Base-by-base conservation (phyloP, 2,329 filamentous ascomycete species). In the Alternaria alternata region DNA sequence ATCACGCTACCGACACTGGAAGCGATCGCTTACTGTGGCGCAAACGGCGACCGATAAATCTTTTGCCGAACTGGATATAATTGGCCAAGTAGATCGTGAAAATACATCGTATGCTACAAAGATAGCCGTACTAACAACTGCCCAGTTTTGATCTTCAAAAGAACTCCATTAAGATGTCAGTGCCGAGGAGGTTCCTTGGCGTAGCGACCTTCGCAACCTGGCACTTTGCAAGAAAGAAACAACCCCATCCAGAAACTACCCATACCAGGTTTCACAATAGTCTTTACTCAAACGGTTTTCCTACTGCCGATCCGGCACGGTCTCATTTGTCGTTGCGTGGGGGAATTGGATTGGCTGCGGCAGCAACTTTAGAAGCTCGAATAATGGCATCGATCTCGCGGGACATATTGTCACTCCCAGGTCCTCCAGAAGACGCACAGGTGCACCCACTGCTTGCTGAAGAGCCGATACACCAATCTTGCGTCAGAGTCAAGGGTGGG, bases 381-480 rank as follows among this genome's bases (percentile, higher is more conserved):
- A 51, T 30, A 8, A 62, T 59, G 3, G 12, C 20, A 1, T 62
- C 57, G 24, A 62, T 26, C 0, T 62, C 60, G 36, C 52, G 52
- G 26, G 28, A 11, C 41, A 62, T 56, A 1, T 39, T 43, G 8
- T 56, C 52, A 2, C 41, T 8, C 28, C 28, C 16, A 1, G 43
- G 24, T 1, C 28, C 9, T n/a, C 12, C 5, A 26, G 44, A 14
- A 6, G 59, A 26, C 24, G 18, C 30, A 18, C 60, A 62, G 5
- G 47, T 60, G 32, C 60, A 62, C 6, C 60, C 57, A 12, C n/a
- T 41, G 16, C 30, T 60, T 16, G 57, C 32, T 7, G 60, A 56
- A 30, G 47, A 60, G 1, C 60, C 60, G 20, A 59, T 49, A 7
- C 32, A 41, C 48, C 52, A 59, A 18, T 52, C 9, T 24, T 43